Conservation (phyloP, 2,329 filamentous ascomycete genomes). For the Fusarium verrucosum region DNA sequence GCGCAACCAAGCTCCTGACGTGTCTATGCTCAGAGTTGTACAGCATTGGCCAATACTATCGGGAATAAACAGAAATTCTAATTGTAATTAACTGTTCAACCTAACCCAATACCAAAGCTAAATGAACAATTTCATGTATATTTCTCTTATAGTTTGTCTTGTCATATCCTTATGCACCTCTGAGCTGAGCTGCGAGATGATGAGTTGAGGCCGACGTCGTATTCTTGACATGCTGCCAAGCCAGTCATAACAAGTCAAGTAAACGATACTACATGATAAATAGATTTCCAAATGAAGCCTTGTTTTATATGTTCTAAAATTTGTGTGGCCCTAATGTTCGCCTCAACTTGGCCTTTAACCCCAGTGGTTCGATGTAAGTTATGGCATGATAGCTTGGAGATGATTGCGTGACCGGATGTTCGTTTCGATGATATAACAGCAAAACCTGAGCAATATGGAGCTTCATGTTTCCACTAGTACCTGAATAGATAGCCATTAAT, state of each 20-base stretch:
- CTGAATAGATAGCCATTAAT: neutral
- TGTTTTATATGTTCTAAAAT: neutral
- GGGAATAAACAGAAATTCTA: neutral
- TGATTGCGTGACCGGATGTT: too few species aligned
- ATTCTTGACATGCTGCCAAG: neutral
- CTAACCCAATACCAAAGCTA: neutral
- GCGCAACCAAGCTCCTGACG: conserved; percentile 4
- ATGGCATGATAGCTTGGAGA: too few species aligned
- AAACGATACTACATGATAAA: too few species aligned
- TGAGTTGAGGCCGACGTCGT: neutral
- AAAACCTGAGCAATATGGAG: neutral
- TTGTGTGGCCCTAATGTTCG: neutral
- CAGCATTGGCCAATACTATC: neutral
- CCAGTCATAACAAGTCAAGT: too few species aligned
- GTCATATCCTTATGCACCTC: neutral
- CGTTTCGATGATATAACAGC: too few species aligned
- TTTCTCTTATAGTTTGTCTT: neutral
- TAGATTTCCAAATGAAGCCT: neutral
- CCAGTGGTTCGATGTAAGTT: neutral
- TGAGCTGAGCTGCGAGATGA: neutral
- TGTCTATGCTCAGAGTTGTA: neutral
- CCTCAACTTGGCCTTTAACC: rapidly evolving
- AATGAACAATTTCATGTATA: neutral
- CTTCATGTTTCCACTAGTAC: too few species aligned
- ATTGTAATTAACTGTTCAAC: neutral